Base-by-base conservation (phyloP, 495 filamentous ascomycete species). In the Hypoxylon cercidicola region DNA sequence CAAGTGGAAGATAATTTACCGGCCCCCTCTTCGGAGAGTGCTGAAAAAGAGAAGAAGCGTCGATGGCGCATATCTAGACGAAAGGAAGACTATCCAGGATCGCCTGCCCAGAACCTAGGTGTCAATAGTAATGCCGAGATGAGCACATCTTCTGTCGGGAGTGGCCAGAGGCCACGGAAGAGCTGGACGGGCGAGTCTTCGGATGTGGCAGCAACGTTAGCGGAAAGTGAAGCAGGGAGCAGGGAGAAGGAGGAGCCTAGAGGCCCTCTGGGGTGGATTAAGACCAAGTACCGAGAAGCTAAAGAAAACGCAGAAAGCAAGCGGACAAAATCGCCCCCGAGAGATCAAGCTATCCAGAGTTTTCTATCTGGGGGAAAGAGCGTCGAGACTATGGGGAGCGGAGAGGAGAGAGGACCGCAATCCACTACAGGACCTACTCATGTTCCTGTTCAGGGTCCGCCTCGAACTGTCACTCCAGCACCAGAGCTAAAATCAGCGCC, bases 251-350 rank as follows among this genome's bases (percentile, higher is more conserved):
- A 84, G 73, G 79, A 82, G 32, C 82, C 82, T 62, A 90, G 87
- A 62, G 89, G 90, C n/a, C 82, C 92, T 4, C 82, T 96, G 47
- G 88, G 87, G 13, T 96, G 93, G 85, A 85, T 97, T 64, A 91
- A 91, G 71, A 89, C 87, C 62, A 96, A 95, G 76, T 87, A 95
- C 39, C 84, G 89, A 15, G 90, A 93, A 66, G 85, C 87, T 21
- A 91, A 88, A 60, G 89, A 92, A 61, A 86, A 84, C 8, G 82
- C 76, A 1, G 87, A 88, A 72, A 88, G 90, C 47, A 68, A 76
- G 62, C 72, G 77, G 45, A 76, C 70, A 58, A 84, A 80, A 60
- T 81, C 78, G 16, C 81, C 80, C 13, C 78, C 80, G 5, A 73
- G 70, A 16, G 75, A 81, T 9, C 64, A 72, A 15, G 69, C 49